These are phyloP conservation scores for Boletus sp. DNA, from an alignment of 768 basidiomycete species.

Conservation along the genomic window DNA sequence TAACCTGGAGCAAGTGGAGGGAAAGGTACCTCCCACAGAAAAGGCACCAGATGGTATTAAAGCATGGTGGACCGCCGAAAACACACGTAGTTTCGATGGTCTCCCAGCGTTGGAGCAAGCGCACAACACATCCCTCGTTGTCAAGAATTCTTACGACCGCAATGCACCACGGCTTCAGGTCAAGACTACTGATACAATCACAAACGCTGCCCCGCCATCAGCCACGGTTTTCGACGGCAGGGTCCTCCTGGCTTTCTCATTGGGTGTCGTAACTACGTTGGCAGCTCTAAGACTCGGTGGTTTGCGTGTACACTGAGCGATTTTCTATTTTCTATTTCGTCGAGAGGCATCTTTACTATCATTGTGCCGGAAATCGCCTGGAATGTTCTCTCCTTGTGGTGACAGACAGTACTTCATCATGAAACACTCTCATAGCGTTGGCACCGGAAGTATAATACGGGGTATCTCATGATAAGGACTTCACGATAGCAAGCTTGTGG, in stretches of 20 bases:
- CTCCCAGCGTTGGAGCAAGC: constrained; percentile 46
- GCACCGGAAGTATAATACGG: too few species aligned
- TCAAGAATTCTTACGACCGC: constrained; percentile 24
- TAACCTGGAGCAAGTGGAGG: constrained; percentile 44
- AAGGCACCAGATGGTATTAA: constrained; percentile 45
- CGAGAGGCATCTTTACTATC: background rate
- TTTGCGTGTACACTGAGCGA: constrained; percentile 5
- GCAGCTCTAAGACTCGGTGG: constrained; percentile 7
- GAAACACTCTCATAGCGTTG: background rate
- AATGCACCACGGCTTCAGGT: constrained; percentile 6
- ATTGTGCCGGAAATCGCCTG: too few species aligned
- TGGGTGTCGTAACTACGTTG: constrained; percentile 26
- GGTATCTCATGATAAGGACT: too few species aligned
- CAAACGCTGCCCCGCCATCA: background rate
- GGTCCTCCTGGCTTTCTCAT: constrained; percentile 29
- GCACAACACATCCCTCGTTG: constrained; percentile 11
- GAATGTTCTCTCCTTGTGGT: background rate
- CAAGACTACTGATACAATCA: background rate
- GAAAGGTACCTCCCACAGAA: constrained; percentile 15
- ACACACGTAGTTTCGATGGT: constrained; percentile 54
- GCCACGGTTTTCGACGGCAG: constrained; percentile 1
- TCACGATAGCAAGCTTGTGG: too few species aligned
- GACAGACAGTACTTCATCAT: background rate
- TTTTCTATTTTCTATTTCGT: background rate
- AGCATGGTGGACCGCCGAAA: constrained; percentile 53